phyloP scores from a whole-genome alignment of 2,329 filamentous ascomycete genomes.

The Aspergillus caelatus region DNA sequence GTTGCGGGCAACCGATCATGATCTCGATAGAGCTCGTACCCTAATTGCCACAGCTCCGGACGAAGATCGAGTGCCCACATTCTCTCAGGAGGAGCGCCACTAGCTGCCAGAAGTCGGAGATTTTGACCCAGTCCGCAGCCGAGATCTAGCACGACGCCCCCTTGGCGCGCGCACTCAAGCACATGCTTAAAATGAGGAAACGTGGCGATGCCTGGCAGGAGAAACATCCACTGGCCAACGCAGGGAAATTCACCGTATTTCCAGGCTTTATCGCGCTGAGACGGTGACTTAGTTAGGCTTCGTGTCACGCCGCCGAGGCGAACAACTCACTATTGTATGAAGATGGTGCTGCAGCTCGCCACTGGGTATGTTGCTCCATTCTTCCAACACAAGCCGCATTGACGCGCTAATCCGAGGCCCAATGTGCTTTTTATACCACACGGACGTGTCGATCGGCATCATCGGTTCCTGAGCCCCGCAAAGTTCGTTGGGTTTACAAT shows the following conservation, averaged over 20 bases:
- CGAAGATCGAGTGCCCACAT: background rate
- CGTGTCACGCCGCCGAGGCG: background rate
- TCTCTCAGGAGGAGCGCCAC: background rate
- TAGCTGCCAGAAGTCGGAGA: background rate
- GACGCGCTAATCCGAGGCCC: background rate
- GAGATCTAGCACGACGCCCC: background rate
- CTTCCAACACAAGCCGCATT: background rate
- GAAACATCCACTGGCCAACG: background rate
- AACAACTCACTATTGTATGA: background rate
- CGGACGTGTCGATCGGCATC: background rate
- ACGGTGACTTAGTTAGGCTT: background rate
- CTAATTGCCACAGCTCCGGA: background rate
- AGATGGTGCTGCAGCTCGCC: background rate
- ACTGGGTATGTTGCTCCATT: background rate
- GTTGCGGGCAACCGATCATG: background rate
- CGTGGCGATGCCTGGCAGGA: background rate
- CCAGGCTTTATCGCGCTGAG: background rate
- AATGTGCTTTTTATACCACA: background rate
- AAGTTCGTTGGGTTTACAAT: background rate
- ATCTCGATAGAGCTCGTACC: background rate
- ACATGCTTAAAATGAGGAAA: background rate
- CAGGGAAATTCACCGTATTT: background rate
- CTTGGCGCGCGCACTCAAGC: background rate
- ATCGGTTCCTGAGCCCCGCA: background rate
- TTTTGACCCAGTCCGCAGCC: background rate